phyloP scores from a whole-genome alignment of 75 land plant species.

The Pinus tabuliformis region DNA sequence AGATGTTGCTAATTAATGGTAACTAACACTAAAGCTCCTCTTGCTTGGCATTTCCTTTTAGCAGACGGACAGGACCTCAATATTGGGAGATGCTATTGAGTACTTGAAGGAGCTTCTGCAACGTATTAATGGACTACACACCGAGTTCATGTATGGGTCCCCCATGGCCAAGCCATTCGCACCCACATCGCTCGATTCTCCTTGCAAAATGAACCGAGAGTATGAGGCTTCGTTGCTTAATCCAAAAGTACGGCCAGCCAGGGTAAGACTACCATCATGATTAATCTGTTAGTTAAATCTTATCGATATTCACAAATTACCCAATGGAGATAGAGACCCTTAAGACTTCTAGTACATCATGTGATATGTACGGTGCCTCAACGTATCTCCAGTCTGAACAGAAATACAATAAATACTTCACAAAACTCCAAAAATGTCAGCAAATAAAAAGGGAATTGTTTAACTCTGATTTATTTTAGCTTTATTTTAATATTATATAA shows the following conservation, averaged over 20 bases:
- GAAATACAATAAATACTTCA: not conserved
- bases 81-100: conserved; percentile 23
- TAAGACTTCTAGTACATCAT: not conserved
- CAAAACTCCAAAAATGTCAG: not conserved
- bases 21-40: not conserved
- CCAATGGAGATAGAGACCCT: not conserved
- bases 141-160: conserved; percentile 46
- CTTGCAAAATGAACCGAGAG: conserved; percentile 24
- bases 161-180: not conserved
- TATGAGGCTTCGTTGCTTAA: conserved; percentile 11
- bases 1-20: not conserved
- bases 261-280: conserved; percentile 11
- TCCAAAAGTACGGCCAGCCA: conserved; percentile 29
- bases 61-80: conserved; percentile 25
- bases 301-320: not conserved
- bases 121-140: conserved; percentile 88
- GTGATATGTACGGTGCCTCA: not conserved
- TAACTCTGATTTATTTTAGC: no score
- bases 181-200: not conserved
- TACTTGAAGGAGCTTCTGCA: conserved; percentile 80
- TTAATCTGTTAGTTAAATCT: conserved; percentile 10
- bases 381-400: no score
- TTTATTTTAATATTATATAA: no score
- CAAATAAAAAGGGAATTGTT: not conserved
- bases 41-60: not conserved